These are phyloP conservation scores for Lentinula lateritia DNA, from an alignment of 768 basidiomycete genomes.

Conservation along the genomic window DNA sequence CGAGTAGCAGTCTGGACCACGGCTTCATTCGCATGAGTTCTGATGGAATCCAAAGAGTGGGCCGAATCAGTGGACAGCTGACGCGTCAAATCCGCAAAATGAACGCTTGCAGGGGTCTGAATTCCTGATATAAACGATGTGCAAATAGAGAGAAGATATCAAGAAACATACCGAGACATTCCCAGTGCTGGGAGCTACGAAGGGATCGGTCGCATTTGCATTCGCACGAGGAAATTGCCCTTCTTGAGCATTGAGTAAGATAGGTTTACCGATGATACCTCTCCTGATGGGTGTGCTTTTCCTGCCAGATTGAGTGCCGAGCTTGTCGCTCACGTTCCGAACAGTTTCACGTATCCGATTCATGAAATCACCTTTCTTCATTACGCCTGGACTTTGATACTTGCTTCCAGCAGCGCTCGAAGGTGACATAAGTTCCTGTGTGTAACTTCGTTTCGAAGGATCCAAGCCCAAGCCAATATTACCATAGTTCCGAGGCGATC, in stretches of 20 bases:
- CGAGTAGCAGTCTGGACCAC: conserved; percentile 41
- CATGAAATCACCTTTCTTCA: conserved; percentile 69
- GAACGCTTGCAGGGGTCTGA: conserved; percentile 32
- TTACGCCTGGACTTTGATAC: conserved; percentile 42
- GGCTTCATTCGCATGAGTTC: conserved; percentile 36
- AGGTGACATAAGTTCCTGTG: background rate
- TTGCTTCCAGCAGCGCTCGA: conserved; percentile 8
- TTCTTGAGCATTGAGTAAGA: conserved; percentile 19
- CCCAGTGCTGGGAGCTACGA: conserved; percentile 31
- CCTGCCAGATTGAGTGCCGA: conserved; percentile 29
- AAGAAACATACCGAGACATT: conserved; percentile 36
- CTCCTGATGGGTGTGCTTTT: conserved; percentile 22
- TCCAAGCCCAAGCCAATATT: conserved; percentile 22
- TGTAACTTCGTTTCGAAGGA: background rate
- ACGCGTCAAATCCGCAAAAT: conserved; percentile 31
- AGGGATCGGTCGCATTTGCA: conserved; percentile 27
- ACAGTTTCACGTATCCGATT: conserved; percentile 58
- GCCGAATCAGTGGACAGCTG: conserved; percentile 28
- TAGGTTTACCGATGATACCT: conserved; percentile 58
- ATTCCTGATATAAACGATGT: background rate
- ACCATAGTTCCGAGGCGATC: conserved; percentile 18
- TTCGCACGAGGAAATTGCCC: background rate
- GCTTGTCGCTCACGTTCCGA: conserved; percentile 63
- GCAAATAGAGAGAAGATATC: conserved; percentile 48
- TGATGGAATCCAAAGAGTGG: conserved; percentile 19